Percentiles rank a stretch among this genome's conserved stretches.
Evolutionary conservation across 1,284 basidiomycete genomes (phyloP).

Genomic region (Schizophyllum commune): DNA sequence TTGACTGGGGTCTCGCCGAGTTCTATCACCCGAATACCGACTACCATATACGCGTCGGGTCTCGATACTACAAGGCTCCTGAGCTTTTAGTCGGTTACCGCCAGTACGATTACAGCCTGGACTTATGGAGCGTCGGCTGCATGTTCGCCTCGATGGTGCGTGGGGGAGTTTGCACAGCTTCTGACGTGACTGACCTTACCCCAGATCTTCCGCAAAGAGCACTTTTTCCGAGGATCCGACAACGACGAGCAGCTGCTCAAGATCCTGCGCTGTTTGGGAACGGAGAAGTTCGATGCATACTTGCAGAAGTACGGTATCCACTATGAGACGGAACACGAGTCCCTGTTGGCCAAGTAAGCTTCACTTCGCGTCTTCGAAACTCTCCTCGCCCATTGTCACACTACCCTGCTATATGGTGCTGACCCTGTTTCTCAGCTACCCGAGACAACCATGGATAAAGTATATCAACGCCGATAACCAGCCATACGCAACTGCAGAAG

Average conservation of each 20-base stretch:
- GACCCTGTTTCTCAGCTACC: constrained; percentile 38
- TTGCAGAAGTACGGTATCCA: constrained; percentile 72
- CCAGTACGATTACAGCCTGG: constrained; percentile 78
- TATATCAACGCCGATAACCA: constrained; percentile 72
- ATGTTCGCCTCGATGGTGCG: constrained; percentile 83
- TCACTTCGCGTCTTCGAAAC: neutral
- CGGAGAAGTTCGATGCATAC: constrained; percentile 72
- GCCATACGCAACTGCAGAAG: constrained; percentile 65
- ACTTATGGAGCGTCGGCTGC: constrained; percentile 87
- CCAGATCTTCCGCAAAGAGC: constrained; percentile 69
- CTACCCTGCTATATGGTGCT: constrained; percentile 1
- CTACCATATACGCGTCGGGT: constrained; percentile 87
- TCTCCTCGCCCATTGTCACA: neutral
- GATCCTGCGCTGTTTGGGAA: constrained; percentile 83
- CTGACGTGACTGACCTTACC: neutral
- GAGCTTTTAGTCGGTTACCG: constrained; percentile 85
- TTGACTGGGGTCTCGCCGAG: constrained; percentile 91
- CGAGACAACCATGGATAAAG: constrained; percentile 69
- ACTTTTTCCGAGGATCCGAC: constrained; percentile 87
- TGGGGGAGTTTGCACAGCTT: constrained; percentile 3
- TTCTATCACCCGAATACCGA: constrained; percentile 86
- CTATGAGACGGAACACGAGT: constrained; percentile 62
- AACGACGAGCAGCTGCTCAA: constrained; percentile 88
- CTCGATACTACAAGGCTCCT: constrained; percentile 85
- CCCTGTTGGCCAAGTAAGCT: constrained; percentile 53